Percentiles rank a stretch among this genome's conserved stretches.
These are phyloP conservation scores for Beauveria medogensis DNA, from an alignment of 2,329 filamentous ascomycete species.

Conservation along the genomic window DNA sequence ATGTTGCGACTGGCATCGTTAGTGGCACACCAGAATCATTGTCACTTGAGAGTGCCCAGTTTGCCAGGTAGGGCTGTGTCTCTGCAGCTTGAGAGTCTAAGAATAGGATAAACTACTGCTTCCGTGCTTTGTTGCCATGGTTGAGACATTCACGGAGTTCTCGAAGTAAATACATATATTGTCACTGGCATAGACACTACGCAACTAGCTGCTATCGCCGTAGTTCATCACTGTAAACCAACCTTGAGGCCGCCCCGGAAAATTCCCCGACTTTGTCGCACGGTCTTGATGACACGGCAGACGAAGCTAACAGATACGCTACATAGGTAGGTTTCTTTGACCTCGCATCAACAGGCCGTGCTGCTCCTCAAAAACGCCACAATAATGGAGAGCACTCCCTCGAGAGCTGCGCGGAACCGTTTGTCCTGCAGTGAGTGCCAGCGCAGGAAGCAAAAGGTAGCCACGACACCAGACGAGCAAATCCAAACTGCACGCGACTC, in stretches of 20 bases:
- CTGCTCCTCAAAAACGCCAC: neutral
- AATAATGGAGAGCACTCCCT: conserved; percentile 3
- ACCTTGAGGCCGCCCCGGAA: neutral
- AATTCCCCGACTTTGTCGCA: neutral
- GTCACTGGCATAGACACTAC: neutral
- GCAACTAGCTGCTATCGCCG: neutral
- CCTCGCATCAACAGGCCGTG: neutral
- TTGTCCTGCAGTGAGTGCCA: conserved; percentile 36
- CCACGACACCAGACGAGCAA: conserved; percentile 15
- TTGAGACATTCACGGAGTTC: neutral
- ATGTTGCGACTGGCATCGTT: neutral
- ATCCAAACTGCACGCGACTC: neutral
- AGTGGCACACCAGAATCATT: neutral
- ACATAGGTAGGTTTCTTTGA: neutral
- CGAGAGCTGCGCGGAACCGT: conserved; percentile 13
- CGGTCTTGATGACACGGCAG: neutral
- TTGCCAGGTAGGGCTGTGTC: no score
- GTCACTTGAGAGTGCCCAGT: neutral
- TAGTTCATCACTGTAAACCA: no score
- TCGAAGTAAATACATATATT: neutral
- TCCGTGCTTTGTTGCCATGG: no score
- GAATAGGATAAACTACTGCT: no score
- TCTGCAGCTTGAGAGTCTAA: no score
- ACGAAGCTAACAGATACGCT: neutral
- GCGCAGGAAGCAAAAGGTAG: conserved; percentile 34